Evolutionary conservation across 139 green algal species (phyloP).

Genomic region (Bryopsis sp.): DNA sequence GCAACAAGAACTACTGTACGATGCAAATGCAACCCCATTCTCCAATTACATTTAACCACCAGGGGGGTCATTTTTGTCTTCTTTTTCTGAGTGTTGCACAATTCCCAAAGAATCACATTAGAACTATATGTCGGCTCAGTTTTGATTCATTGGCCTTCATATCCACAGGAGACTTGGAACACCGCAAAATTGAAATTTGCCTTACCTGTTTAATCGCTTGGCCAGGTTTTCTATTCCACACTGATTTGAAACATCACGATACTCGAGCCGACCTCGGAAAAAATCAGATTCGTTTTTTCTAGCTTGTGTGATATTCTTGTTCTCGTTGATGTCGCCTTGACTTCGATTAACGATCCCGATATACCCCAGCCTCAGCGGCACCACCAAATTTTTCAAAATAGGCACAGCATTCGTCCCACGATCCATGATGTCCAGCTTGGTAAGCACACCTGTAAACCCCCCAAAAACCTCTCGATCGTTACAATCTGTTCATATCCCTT

Average conservation of each 20-base stretch:
- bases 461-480: no score
- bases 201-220: slow-evolving; percentile 63
- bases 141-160: no score
- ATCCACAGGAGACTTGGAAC: no score
- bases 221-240: slow-evolving; percentile 64
- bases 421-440: slow-evolving; percentile 91
- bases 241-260: slow-evolving; percentile 27
- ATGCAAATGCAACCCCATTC: no score
- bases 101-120: no score
- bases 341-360: slow-evolving; percentile 78
- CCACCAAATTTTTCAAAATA: slow-evolving; percentile 72
- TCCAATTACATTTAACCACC: no score
- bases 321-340: slow-evolving; percentile 72
- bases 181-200: no score
- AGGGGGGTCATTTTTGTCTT: no score
- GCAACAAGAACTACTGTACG: no score
- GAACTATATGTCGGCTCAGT: no score
- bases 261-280: slow-evolving; percentile 8
- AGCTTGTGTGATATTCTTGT: slow-evolving; percentile 34
- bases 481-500: no score
- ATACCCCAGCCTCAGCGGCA: slow-evolving; percentile 88
- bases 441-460: slow-evolving; percentile 47
- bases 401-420: slow-evolving; percentile 67
- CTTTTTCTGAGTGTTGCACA: no score
- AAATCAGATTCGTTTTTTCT: slow-evolving; percentile 34